A percentile compares a stretch with the other conserved stretches of the same genome.
These are phyloP conservation scores for Vishniacozyma victoriae DNA, from an alignment of 768 basidiomycete species.

Conservation along the genomic window DNA sequence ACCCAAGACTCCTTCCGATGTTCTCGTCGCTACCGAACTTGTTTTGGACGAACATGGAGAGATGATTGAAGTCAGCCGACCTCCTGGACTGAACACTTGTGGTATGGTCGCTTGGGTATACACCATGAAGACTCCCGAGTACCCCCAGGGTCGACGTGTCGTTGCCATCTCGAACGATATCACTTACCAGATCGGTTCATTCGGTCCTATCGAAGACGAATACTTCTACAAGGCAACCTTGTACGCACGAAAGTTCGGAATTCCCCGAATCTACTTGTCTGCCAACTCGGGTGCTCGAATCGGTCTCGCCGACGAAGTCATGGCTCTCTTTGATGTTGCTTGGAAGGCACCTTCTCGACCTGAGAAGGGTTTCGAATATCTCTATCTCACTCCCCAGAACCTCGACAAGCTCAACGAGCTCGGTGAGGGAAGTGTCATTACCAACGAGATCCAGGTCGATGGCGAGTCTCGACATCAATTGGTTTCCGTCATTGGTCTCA, in stretches of 20 bases:
- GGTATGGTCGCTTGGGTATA: constrained; percentile 99
- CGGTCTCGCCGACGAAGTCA: constrained; percentile 86
- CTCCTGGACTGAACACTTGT: constrained; percentile 87
- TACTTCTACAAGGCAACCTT: constrained; percentile 94
- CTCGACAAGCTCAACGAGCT: constrained; percentile 83
- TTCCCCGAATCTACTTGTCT: constrained; percentile 94
- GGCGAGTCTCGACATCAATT: constrained; percentile 90
- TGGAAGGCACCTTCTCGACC: constrained; percentile 78
- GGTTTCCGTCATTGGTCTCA: constrained; percentile 92
- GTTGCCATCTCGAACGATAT: constrained; percentile 97
- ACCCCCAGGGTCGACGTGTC: constrained; percentile 73
- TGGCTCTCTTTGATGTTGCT: constrained; percentile 79
- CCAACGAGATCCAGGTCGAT: constrained; percentile 73
- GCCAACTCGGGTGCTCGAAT: constrained; percentile 98
- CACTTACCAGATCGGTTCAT: constrained; percentile 97
- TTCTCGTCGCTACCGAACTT: constrained; percentile 80
- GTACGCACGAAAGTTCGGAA: constrained; percentile 77
- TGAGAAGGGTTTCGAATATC: constrained; percentile 91
- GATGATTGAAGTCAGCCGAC: constrained; percentile 80
- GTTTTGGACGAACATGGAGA: constrained; percentile 90
- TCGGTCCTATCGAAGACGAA: constrained; percentile 89
- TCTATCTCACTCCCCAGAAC: constrained; percentile 91
- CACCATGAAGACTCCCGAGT: constrained; percentile 86
- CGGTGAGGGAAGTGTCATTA: constrained; percentile 68
- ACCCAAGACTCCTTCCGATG: constrained; percentile 66